Evolutionary conservation across 2,329 filamentous ascomycete genomes (phyloP), one percentile per base, ranked within the genome.

Genomic region (Microdochium paspali): DNA sequence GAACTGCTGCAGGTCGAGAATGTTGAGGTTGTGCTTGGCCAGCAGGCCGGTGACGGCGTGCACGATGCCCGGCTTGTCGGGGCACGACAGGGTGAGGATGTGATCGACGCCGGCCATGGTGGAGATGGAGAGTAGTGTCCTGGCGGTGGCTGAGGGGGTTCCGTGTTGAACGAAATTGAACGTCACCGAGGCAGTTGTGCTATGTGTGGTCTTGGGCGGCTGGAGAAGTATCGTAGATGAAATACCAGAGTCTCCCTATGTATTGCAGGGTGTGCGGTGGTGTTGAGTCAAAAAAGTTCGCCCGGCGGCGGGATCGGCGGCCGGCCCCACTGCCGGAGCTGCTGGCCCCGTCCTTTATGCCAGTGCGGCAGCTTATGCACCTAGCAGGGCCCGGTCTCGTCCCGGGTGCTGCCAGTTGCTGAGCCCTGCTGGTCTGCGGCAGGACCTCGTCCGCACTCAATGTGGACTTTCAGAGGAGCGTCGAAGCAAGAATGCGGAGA

Each of bases 1-100:
- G 72, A 88, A 93, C 68, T 93, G 87, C 68, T 90, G 87, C 53
- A 90, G 78, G 67, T 93, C 86, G 53, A 91, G 72, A 62, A 93
- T 87, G 67, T 90, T 93, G 68, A 90, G 76, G 58, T 80, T 77
- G 64, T 87, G 78, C 51, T 76, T 68, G 44, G 86, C 85, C 53
- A 93, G 78, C 56, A 91, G 75, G 52, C 82, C 85, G 7, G 87
- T 91, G 54, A 93, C 87, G 48, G 86, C 84, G 66, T 91, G 85
- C 52, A 93, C 85, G 62, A 93, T 91, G 63, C 87, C 87, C 24
- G 87, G 79, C 70, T 86, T 85, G 71, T 93, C 87, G 46, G 87
- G 86, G 69, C 87, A 91, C 47, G 86, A 89, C 52, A 93, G 76
- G 24, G 87, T 91, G 56, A 93, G 79, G 62, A 87, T 84, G 67